Percentiles rank a stretch among this genome's conserved stretches.
Conservation (phyloP, 345 rosid genomes). For the Melaleuca quinquenervia region DNA sequence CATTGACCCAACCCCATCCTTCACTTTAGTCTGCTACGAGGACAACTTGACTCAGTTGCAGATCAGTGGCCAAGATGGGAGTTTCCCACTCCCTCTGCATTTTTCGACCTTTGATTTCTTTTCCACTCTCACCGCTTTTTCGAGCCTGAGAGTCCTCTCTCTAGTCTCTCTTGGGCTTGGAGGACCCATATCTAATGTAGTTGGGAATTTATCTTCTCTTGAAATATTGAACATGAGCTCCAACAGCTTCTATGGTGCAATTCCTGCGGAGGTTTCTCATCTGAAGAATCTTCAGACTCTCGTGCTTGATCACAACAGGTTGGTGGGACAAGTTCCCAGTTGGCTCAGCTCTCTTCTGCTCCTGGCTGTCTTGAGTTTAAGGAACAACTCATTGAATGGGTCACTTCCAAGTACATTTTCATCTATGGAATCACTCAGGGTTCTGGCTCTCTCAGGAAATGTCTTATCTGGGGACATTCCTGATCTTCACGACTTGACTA, state of each 20-base stretch:
- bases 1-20: constrained; percentile 26
- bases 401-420: constrained; percentile 27
- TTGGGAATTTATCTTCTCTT: constrained; percentile 31
- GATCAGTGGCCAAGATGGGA: constrained; percentile 21
- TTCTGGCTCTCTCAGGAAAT: constrained; percentile 29
- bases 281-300: constrained; percentile 39
- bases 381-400: constrained; percentile 43
- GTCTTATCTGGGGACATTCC: constrained; percentile 43
- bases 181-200: constrained; percentile 33
- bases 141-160: constrained; percentile 47
- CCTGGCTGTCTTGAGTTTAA: constrained; percentile 42
- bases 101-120: constrained; percentile 28
- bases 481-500: constrained; percentile 28
- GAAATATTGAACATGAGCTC: constrained; percentile 54
- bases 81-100: constrained; percentile 13
- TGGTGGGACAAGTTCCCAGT: constrained; percentile 30
- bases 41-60: constrained; percentile 52
- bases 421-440: constrained; percentile 21
- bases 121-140: constrained; percentile 13
- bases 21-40: constrained; percentile 39
- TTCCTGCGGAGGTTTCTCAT: constrained; percentile 30
- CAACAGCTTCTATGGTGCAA: constrained; percentile 28
- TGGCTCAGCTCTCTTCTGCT: constrained; percentile 25
- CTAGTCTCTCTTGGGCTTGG: constrained; percentile 41
- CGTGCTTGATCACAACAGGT: constrained; percentile 35